Conservation (phyloP, 345 rosid species). For the Durio zibethinus region DNA sequence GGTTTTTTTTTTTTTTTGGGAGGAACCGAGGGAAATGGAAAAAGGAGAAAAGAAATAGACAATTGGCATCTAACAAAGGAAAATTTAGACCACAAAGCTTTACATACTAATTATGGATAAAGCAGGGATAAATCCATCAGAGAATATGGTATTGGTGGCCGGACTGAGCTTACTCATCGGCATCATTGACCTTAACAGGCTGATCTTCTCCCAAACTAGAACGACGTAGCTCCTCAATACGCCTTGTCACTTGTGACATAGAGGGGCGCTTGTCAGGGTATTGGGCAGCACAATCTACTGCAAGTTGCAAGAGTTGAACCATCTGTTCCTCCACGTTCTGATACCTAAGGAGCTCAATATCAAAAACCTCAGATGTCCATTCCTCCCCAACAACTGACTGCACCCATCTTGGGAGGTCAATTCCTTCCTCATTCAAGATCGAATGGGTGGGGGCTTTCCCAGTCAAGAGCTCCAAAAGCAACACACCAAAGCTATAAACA, state of each 20-base stretch:
- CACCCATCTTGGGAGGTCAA: slow-evolving; percentile 95
- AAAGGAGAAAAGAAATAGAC: too few relatives aligned
- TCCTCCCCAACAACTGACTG: slow-evolving; percentile 77
- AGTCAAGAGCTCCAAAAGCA: slow-evolving; percentile 77
- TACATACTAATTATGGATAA: background rate
- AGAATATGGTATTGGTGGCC: background rate
- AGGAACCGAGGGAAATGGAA: too few relatives aligned
- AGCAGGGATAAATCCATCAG: background rate
- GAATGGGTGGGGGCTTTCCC: slow-evolving; percentile 90
- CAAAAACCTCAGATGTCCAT: slow-evolving; percentile 48
- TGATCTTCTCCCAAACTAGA: slow-evolving; percentile 1
- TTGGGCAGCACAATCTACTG: slow-evolving; percentile 21
- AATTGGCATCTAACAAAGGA: background rate
- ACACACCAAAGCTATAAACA: slow-evolving; percentile 89
- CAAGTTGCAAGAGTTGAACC: slow-evolving; percentile 83
- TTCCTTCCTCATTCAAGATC: slow-evolving; percentile 81
- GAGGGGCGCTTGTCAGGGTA: slow-evolving; percentile 13
- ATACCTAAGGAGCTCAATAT: slow-evolving; percentile 77
- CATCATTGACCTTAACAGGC: background rate
- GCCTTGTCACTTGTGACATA: background rate
- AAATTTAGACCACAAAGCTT: background rate
- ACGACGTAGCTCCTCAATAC: background rate
- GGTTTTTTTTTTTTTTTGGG: too few relatives aligned
- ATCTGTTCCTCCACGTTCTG: slow-evolving; percentile 77
- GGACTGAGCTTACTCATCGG: background rate